Evolutionary conservation across 257 asterid genomes (phyloP), one percentile per base, ranked within the genome.

Genomic region (Dorcoceras hygrometricum): DNA sequence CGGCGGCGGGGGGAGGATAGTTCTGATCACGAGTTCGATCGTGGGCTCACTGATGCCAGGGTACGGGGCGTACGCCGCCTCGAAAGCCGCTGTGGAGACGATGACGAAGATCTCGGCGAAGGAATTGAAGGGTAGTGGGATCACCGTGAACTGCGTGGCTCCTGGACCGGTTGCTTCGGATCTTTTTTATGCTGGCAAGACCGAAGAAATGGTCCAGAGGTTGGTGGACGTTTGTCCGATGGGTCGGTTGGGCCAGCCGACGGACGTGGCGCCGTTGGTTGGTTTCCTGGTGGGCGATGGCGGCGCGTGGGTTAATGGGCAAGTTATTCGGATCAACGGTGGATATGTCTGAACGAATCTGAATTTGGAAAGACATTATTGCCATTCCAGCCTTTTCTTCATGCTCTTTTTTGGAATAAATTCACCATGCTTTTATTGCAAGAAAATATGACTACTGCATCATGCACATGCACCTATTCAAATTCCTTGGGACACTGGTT

Each of bases 31-130:
- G 31, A 59, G 89, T 7, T 83, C 95, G 10, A 0, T 80, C 29
- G 86, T 77, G 25, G 95, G 74, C 22, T 75, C 85, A 8, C 24
- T 77, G 70, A 67, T 16, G 60, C 90, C 95, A 6, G 76, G 88
- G 4, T 84, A 51, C 79, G 87, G 79, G 2, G 83, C 90, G 14
- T 89, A 86, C 65, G 59, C 83, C 22, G 92, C 87, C 11, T 86
- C 95, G 18, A 89, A 89, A 57, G 95, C 96, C 31, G 95, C 95
- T 14, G 89, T 86, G 66, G 96, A 89, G 79, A 82, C 89, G 67
- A 83, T 89, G 92, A 75, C 82, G 61, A 89, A 80, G 82, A 77
- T 83, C 22, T 74, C 68, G 57, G 95, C 92, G 4, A 89, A 89
- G 86, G 96, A 89, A 75, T 72, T 89, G 63, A 83, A 81, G 62